phyloP scores from a whole-genome alignment of 129 eudicot species.

The Cynara cardunculus region DNA sequence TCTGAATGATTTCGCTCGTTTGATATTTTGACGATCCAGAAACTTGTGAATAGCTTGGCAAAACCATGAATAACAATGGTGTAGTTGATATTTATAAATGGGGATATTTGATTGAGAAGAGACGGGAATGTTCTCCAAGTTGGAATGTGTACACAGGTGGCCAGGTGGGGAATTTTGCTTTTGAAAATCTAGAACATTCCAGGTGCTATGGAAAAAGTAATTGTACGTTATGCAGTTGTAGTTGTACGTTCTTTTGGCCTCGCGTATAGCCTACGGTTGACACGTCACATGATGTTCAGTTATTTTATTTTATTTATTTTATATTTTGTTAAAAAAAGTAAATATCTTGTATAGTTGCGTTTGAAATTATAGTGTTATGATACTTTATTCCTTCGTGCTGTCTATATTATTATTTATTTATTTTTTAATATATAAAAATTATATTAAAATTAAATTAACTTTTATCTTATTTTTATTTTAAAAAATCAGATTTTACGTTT shows the following conservation, averaged over 20 bases:
- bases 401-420: no score
- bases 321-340: no score
- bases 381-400: no score
- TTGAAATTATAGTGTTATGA: no score
- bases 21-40: not conserved
- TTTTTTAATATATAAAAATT: no score
- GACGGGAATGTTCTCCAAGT: slow-evolving; percentile 26
- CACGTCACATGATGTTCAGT: not conserved
- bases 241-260: slow-evolving; percentile 3
- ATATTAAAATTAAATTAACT: no score
- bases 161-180: not conserved
- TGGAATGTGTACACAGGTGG: not conserved
- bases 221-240: no score
- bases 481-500: no score
- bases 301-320: not conserved
- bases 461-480: no score
- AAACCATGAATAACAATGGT: not conserved
- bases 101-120: slow-evolving; percentile 6
- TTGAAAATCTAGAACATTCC: not conserved
- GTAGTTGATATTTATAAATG: slow-evolving; percentile 11
- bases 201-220: not conserved
- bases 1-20: not conserved
- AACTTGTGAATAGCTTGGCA: not conserved
- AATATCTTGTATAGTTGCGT: no score
- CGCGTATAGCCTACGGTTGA: slow-evolving; percentile 14